phyloP scores from a whole-genome alignment of 129 eudicot genomes.

The Scalesia atractyloides region DNA sequence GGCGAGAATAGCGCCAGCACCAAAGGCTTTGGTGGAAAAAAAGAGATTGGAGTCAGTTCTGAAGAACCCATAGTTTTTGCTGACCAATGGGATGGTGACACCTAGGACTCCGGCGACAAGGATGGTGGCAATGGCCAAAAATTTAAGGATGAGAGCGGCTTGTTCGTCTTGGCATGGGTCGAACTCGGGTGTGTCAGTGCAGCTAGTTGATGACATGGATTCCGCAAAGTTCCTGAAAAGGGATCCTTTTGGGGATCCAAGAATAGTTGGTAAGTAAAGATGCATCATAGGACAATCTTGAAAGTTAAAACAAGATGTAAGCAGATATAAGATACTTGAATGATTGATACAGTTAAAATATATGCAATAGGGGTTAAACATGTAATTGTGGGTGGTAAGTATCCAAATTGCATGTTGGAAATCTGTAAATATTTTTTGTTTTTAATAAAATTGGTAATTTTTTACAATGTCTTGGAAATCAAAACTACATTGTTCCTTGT shows the following conservation, averaged over 20 bases:
- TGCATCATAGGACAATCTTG: neutral
- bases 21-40: conserved; percentile 74
- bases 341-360: neutral
- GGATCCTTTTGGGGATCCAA: conserved; percentile 38
- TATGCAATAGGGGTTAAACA: neutral
- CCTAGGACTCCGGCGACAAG: conserved; percentile 59
- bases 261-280: neutral
- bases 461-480: no score
- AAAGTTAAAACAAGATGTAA: neutral
- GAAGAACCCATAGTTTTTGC: conserved; percentile 57
- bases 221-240: conserved; percentile 46
- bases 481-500: no score
- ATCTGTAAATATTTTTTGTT: no score
- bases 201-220: conserved; percentile 47
- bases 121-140: conserved; percentile 55
- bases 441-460: no score
- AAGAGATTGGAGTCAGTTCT: conserved; percentile 58
- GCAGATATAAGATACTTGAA: neutral
- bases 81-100: conserved; percentile 59
- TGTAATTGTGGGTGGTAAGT: neutral
- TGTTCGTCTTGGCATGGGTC: conserved; percentile 52
- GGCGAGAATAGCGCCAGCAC: conserved; percentile 81
- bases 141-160: conserved; percentile 51
- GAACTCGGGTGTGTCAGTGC: conserved; percentile 30
- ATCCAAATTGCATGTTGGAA: neutral